phyloP scores from a whole-genome alignment of 1,284 basidiomycete species.

The Ustilago curta region DNA sequence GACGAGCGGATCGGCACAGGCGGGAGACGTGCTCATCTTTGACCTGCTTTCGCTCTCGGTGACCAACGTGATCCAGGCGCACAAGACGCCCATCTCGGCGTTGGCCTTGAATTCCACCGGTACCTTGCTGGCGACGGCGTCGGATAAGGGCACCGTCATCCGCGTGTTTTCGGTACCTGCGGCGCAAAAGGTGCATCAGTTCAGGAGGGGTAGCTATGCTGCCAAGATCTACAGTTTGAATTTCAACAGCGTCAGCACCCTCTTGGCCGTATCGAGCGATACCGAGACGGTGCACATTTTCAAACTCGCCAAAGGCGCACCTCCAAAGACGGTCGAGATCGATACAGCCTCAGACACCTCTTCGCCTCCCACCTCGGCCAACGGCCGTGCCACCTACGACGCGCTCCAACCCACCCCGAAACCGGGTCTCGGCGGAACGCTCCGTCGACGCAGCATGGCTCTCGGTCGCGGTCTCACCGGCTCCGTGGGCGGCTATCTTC shows the following conservation, averaged over 20 bases:
- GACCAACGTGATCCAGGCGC: conserved; percentile 95
- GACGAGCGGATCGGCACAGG: not conserved
- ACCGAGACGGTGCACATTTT: conserved; percentile 98
- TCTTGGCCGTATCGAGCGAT: conserved; percentile 89
- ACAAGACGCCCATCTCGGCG: conserved; percentile 91
- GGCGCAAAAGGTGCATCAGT: conserved; percentile 94
- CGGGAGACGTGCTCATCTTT: conserved; percentile 73
- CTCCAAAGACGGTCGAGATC: conserved; percentile 7
- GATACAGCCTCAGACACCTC: conserved; percentile 25
- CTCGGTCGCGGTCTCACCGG: conserved; percentile 54
- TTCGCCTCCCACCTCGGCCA: conserved; percentile 26
- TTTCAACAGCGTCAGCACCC: conserved; percentile 85
- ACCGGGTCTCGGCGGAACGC: conserved; percentile 24
- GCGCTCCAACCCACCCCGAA: conserved; percentile 68
- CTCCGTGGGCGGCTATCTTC: conserved; percentile 89
- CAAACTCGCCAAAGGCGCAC: conserved; percentile 74
- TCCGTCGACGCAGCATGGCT: conserved; percentile 75
- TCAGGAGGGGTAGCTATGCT: conserved; percentile 87
- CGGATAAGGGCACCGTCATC: conserved; percentile 96
- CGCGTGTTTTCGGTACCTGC: conserved; percentile 91
- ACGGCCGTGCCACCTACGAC: conserved; percentile 63
- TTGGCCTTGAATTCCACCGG: conserved; percentile 88
- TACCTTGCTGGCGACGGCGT: conserved; percentile 90
- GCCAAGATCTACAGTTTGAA: conserved; percentile 90
- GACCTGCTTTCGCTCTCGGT: conserved; percentile 90